phyloP scores from a whole-genome alignment of 331 rosid genomes.

The Dryas integrifolia region DNA sequence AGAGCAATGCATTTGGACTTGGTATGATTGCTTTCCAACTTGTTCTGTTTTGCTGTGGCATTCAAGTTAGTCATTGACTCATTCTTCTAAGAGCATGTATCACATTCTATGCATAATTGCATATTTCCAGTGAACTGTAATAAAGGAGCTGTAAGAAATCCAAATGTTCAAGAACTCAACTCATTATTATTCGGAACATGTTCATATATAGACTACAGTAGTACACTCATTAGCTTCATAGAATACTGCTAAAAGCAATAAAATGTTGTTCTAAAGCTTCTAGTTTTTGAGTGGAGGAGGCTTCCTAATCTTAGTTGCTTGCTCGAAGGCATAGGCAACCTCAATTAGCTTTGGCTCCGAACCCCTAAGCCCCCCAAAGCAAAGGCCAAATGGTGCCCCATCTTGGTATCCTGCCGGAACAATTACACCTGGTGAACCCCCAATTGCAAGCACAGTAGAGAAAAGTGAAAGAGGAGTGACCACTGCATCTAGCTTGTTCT shows the following conservation, averaged over 20 bases:
- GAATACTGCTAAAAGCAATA: neutral
- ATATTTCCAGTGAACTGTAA: no score
- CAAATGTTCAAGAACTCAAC: no score
- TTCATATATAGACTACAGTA: no score
- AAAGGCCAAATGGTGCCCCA: constrained; percentile 36
- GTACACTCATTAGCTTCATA: no score
- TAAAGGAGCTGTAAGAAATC: no score
- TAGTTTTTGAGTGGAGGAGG: neutral
- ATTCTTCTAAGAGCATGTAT: no score
- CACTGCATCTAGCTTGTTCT: constrained; percentile 29
- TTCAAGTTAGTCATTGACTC: no score
- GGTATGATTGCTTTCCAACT: no score
- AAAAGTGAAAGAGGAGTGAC: constrained; percentile 22
- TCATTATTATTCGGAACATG: no score
- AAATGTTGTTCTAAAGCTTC: neutral
- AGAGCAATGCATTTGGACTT: no score
- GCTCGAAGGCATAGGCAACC: constrained; percentile 64
- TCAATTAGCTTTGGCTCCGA: constrained; percentile 45
- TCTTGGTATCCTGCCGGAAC: constrained; percentile 39
- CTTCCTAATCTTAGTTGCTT: constrained; percentile 29
- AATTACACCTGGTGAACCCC: constrained; percentile 38
- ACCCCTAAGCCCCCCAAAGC: constrained; percentile 38
- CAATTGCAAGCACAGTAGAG: constrained; percentile 29
- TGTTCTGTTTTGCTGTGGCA: no score
- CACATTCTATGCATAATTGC: no score